Base-by-base conservation (phyloP, 306 rosid species). In the Corylus avellana region DNA sequence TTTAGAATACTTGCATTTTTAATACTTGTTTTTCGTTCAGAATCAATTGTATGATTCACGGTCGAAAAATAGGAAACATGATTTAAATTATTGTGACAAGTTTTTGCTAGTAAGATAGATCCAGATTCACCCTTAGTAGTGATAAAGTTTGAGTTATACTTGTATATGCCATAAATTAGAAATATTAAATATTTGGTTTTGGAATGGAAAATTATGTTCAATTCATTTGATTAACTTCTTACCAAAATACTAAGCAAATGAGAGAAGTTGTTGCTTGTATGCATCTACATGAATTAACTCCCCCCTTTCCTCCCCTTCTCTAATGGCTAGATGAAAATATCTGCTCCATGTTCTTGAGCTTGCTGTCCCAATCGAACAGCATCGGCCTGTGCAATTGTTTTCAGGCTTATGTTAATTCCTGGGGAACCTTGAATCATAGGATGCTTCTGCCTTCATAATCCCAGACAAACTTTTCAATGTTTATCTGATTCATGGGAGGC, bases 401-500 rank as follows among this genome's bases (percentile, higher is more conserved):
- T 17, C 37, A 25, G 64, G 29, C 29, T 37, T 17, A 1, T 67
- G 25, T 39, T 37, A 18, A 39, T 37, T 39, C 69, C 17, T 9
- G 50, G 1, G 1, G 8, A 62, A 12, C 5, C 1, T 61, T 47
- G 35, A 71, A 35, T 77, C 42, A 69, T 47, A 50, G 42, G 35
- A 20, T 66, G 1, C 39, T 49, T 56, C 20, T 76, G 84, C 84
- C 87, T 75, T 62, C 81, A 53, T 84, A 85, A 82, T 89, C 89
- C 90, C 89, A 82, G 87, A 85, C 79, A 58, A 73, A 82, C 55
- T 8, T 13, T 25, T 49, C 4, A 75, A 49, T 76, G 61, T 78
- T 80, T 78, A 83, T 78, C 89, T 84, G 87, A 79, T 89, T 83
- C 87, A 83, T 83, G 86, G 84, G 90, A 75, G 84, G 91, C 86